phyloP scores from a whole-genome alignment of 2,329 filamentous ascomycete species.

The Stagonosporopsis rhizophila region DNA sequence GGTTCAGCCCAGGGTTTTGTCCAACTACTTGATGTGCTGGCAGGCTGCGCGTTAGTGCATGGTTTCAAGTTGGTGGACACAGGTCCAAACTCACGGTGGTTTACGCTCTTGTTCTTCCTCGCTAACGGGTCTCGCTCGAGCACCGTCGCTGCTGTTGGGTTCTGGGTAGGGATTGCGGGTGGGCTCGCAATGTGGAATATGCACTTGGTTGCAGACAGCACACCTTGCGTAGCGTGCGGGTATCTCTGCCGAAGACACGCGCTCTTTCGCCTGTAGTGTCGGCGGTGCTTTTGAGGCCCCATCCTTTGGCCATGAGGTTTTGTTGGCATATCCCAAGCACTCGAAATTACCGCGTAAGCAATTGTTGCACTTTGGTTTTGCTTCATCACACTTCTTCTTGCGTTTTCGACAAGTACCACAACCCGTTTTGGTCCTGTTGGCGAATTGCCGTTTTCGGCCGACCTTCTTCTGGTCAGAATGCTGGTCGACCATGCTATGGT shows the following conservation, averaged over 20 bases:
- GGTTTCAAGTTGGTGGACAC: not conserved
- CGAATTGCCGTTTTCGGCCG: conserved; percentile 69
- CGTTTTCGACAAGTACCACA: conserved; percentile 89
- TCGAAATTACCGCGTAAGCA: conserved; percentile 89
- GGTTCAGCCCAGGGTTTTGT: conserved; percentile 9
- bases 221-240: conserved; percentile 28
- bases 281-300: conserved; percentile 65
- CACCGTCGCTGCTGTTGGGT: conserved; percentile 47
- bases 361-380: conserved; percentile 92
- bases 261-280: conserved; percentile 84
- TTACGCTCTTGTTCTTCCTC: conserved; percentile 54
- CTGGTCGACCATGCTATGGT: conserved; percentile 52
- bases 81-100: conserved; percentile 16
- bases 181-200: conserved; percentile 44
- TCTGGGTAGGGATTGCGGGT: conserved; percentile 35
- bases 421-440: conserved; percentile 93
- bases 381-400: conserved; percentile 98
- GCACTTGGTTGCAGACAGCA: conserved; percentile 28
- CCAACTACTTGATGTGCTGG: conserved; percentile 12
- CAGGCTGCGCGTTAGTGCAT: conserved; percentile 1
- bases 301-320: conserved; percentile 79
- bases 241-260: conserved; percentile 33
- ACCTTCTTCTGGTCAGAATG: conserved; percentile 56
- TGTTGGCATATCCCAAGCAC: conserved; percentile 87
- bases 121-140: conserved; percentile 55